Evolutionary conservation across 2,329 filamentous ascomycete species (phyloP), one percentile per base, ranked within the genome.

Genomic region (Stagonosporopsis chrysanthemi): DNA sequence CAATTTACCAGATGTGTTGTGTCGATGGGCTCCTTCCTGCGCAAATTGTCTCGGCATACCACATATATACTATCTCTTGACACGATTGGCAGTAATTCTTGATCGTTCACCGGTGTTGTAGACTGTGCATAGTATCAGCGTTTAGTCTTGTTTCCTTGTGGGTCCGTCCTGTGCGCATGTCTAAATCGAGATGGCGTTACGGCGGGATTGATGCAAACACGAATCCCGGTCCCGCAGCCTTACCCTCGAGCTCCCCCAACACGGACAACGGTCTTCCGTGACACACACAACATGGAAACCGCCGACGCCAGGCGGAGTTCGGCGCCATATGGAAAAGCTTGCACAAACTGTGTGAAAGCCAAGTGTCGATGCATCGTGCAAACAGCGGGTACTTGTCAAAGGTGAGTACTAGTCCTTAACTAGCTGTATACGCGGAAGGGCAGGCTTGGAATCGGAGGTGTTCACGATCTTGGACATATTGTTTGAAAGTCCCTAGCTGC

Each of bases 251-350:
- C 41, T 36, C 26, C 23, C 23, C 40, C 33, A 6, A 44, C 15
- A 11, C 26, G 31, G 19, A 29, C 41, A 51, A 41, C 41, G 52
- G 52, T 31, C 35, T 56, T 56, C 52, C 26, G 14, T 22, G n/a
- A 22, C 35, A 28, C 23, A 19, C 8, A 17, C 39, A 31, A 12
- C 15, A 64, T 67, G 64, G 54, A 64, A 48, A 19, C 38, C 45
- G 39, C 74, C 64, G 40, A 75, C 17, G 9, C 29, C 23, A 52
- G 44, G 22, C 57, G 38, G 9, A 46, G 28, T 22, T 54, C 67
- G 15, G 68, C 67, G 7, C 64, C 65, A 1, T 72, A 72, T 41
- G 70, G 70, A 2, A 62, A 66, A 47, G 64, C 71, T 8, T 74
- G 71, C 44, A 36, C 51, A 6, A 61, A 64, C 12, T 73, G 71